Evolutionary conservation across 2,329 filamentous ascomycete genomes (phyloP), one percentile per base, ranked within the genome.

Genomic region (Colletotrichum caudatum): DNA sequence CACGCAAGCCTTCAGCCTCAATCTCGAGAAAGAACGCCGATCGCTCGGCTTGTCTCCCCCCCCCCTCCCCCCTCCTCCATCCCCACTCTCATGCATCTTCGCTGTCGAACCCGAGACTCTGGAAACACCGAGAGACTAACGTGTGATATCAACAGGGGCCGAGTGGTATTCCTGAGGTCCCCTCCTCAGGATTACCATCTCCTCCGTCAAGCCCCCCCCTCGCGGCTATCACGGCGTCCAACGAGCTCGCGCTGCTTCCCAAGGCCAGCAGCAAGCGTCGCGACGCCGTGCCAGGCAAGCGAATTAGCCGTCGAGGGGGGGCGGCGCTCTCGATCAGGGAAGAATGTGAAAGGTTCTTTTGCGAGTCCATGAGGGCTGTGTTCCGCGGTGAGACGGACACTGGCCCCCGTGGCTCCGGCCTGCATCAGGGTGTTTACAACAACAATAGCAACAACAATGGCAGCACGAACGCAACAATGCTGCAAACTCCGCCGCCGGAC

Each of bases 311-410:
- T 81, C 88, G 88, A 92, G 93, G 93, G 93, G 94, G 94, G 94
- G 94, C 94, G 92, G 91, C 94, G 93, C 91, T 93, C 85, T 91
- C 92, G 87, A 97, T 97, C 89, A 94, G 93, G 93, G 94, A 93
- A 94, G 94, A 97, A 94, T 97, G 95, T 97, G 95, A 97, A 94
- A 98, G 95, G 89, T 95, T 97, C 92, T 97, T 97, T 90, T 97
- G 95, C 87, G 94, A 95, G 92, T 92, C 91, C 89, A 93, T 97
- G 91, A 93, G 90, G 86, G 87, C 91, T 87, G 92, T 93, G 87
- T 97, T 98, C 91, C 93, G 92, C 89, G 95, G 94, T 97, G 94
- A 97, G 94, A 91, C 92, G 93, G 91, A 91, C 85, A 83, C 86
- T 88, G 89, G 84, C 82, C 85, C 86, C 87, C 88, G 91, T 90